phyloP scores from a whole-genome alignment of 495 filamentous ascomycete species.

The Thermochaetoides thermophila region DNA sequence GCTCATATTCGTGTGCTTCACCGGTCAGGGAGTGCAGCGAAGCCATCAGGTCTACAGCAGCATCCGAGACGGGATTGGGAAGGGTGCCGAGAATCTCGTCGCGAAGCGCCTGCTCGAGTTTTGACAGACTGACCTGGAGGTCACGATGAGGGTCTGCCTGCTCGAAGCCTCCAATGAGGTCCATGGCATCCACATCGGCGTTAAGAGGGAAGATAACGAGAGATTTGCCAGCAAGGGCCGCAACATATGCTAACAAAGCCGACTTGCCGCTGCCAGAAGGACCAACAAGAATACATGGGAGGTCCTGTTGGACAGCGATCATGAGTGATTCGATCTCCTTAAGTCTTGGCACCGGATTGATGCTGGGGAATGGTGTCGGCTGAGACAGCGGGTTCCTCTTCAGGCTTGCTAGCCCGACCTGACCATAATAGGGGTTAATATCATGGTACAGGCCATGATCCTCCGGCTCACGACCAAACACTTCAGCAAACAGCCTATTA shows the following conservation, averaged over 20 bases:
- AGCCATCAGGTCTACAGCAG: conserved; percentile 29
- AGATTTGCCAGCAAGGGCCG: conserved; percentile 54
- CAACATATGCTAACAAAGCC: conserved; percentile 59
- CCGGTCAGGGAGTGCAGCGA: conserved; percentile 16
- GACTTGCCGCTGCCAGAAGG: conserved; percentile 80
- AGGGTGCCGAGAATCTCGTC: conserved; percentile 36
- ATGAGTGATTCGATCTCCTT: conserved; percentile 70
- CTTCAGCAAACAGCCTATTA: conserved; percentile 41
- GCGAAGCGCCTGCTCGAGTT: conserved; percentile 41
- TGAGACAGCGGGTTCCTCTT: conserved; percentile 42
- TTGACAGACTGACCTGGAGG: conserved; percentile 37
- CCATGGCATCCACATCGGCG: conserved; percentile 88
- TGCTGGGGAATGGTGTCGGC: conserved; percentile 35
- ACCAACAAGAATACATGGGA: conserved; percentile 82
- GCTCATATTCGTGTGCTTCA: conserved; percentile 16
- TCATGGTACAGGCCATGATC: conserved; percentile 51
- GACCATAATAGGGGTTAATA: conserved; percentile 34
- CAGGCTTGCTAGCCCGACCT: conserved; percentile 67
- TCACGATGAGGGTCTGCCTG: conserved; percentile 71
- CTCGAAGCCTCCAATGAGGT: conserved; percentile 91
- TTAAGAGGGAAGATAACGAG: conserved; percentile 73
- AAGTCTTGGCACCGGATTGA: conserved; percentile 45
- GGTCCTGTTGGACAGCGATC: conserved; percentile 68
- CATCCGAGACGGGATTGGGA: conserved; percentile 25
- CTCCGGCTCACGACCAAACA: conserved; percentile 23